These are phyloP conservation scores for Leccinum subgranulosum DNA, from an alignment of 768 basidiomycete genomes.

Conservation along the genomic window DNA sequence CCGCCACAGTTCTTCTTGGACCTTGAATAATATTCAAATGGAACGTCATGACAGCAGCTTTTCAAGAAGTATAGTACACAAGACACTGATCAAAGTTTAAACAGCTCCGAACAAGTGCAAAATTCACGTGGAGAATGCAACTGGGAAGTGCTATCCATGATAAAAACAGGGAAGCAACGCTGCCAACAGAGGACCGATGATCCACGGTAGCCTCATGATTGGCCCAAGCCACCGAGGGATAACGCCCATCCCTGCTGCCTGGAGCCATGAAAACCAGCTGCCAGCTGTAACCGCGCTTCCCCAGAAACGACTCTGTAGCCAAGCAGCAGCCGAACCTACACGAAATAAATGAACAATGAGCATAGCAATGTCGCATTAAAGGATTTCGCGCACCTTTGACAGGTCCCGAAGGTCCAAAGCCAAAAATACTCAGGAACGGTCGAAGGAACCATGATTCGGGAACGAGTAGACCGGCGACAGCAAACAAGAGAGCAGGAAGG, in stretches of 20 bases:
- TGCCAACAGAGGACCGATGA: not conserved
- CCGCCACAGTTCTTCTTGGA: no score
- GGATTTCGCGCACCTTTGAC: constrained; percentile 4
- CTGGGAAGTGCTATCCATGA: no score
- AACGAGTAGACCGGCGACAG: constrained; percentile 4
- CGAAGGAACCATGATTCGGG: constrained; percentile 14
- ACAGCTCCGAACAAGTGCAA: no score
- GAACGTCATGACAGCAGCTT: no score
- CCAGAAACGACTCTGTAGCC: constrained; percentile 6
- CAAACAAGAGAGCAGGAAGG: constrained; percentile 1
- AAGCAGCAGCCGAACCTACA: constrained; percentile 12
- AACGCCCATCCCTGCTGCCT: constrained; percentile 12
- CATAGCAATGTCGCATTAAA: no score
- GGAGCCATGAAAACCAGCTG: constrained; percentile 16
- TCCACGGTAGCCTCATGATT: not conserved
- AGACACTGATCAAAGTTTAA: no score
- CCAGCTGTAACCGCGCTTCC: not conserved
- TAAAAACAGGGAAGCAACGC: not conserved
- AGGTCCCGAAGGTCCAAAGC: constrained; percentile 16
- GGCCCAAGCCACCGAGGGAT: constrained; percentile 6
- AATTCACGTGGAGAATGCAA: no score
- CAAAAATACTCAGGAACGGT: constrained; percentile 11
- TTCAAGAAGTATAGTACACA: no score
- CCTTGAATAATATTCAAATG: no score
- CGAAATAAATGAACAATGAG: not conserved